Percentiles rank a stretch among this genome's conserved stretches.
Evolutionary conservation across 768 basidiomycete genomes (phyloP).

Genomic region (Lactarius pseudohatsudake): DNA sequence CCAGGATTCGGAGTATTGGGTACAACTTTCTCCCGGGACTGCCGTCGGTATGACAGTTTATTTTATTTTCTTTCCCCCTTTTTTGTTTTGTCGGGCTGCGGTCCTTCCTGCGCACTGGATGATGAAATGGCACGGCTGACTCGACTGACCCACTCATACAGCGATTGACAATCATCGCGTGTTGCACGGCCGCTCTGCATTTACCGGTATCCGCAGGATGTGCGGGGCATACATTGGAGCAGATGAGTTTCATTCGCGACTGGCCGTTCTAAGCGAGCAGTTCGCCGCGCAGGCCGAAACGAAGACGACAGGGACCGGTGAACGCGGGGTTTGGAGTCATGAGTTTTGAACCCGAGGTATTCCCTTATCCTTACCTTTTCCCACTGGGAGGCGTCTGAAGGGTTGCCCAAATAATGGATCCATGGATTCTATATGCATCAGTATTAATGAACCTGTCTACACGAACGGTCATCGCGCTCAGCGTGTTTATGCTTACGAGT

Average conservation of each 20-base stretch:
- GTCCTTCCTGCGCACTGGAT: not conserved
- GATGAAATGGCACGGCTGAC: not conserved
- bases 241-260: slow-evolving; percentile 85
- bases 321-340: slow-evolving; percentile 31
- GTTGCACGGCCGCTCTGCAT: slow-evolving; percentile 90
- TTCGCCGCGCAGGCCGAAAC: slow-evolving; percentile 42
- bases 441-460: not conserved
- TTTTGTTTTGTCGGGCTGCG: not conserved
- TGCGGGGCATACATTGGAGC: slow-evolving; percentile 93
- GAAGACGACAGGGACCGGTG: not conserved
- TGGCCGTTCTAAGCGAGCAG: slow-evolving; percentile 64
- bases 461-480: not conserved
- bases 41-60: slow-evolving; percentile 62
- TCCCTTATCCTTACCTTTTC: not conserved
- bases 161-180: slow-evolving; percentile 94
- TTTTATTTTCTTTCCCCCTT: not conserved
- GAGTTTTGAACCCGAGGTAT: slow-evolving; percentile 21
- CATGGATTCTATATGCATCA: not conserved
- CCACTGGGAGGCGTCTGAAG: not conserved
- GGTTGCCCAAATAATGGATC: not conserved
- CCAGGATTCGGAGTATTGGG: slow-evolving; percentile 88
- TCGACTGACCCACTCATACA: slow-evolving; percentile 33
- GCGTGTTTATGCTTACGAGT: not conserved
- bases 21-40: slow-evolving; percentile 84
- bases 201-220: slow-evolving; percentile 84